These are phyloP conservation scores for Massariosphaeria phaeospora DNA, from an alignment of 495 filamentous ascomycete genomes.

Conservation along the genomic window DNA sequence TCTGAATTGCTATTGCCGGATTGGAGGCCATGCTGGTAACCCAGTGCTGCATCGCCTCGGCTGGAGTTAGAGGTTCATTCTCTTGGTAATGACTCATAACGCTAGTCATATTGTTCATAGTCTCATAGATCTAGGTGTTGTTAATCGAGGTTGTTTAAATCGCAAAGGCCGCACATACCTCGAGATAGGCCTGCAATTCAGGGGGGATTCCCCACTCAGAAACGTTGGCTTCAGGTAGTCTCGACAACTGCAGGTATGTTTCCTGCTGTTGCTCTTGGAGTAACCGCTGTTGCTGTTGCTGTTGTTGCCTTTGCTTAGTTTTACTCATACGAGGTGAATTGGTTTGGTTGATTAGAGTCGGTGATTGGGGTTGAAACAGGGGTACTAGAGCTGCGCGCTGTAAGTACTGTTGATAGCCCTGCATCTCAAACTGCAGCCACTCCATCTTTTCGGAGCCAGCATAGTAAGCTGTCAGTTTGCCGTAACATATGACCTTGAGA, in stretches of 20 bases:
- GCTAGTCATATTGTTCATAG: constrained; percentile 39
- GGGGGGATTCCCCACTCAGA: constrained; percentile 32
- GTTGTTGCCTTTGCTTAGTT: constrained; percentile 26
- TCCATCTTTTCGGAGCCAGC: constrained; percentile 35
- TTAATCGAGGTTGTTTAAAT: neutral
- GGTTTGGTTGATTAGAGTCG: constrained; percentile 27
- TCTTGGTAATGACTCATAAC: constrained; percentile 40
- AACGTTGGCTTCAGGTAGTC: constrained; percentile 33
- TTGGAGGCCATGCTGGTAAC: constrained; percentile 29
- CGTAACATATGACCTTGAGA: constrained; percentile 7
- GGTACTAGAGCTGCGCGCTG: constrained; percentile 28
- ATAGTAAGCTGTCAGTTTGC: constrained; percentile 37
- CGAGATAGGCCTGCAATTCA: constrained; percentile 37
- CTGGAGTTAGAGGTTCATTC: constrained; percentile 32
- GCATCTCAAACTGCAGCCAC: constrained; percentile 35
- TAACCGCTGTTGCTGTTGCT: constrained; percentile 27
- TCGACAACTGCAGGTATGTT: constrained; percentile 25
- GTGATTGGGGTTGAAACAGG: constrained; percentile 31
- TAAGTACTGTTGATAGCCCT: constrained; percentile 36
- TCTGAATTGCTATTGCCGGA: constrained; percentile 29
- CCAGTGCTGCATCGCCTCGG: constrained; percentile 35
- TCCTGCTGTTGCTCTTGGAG: constrained; percentile 22
- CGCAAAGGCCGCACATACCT: constrained; percentile 31
- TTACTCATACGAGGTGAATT: constrained; percentile 43
- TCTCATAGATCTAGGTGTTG: constrained; percentile 39